Conservation (phyloP, 352 stramenopile genomes). For the Pythium guiyangense region DNA sequence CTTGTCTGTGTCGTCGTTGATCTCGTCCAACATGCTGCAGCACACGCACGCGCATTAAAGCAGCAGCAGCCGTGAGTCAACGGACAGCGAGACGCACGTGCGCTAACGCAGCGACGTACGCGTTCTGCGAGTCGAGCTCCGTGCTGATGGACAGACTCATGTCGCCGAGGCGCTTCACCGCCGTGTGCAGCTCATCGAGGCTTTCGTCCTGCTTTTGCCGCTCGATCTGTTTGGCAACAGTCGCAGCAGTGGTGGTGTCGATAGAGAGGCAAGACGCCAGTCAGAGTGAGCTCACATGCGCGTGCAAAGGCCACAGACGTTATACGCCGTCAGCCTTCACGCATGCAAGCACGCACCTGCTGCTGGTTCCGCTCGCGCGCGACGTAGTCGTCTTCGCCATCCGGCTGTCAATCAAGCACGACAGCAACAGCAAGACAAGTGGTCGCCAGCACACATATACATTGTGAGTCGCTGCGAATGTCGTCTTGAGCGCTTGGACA, state of each 20-base stretch:
- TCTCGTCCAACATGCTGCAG: conserved; percentile 77
- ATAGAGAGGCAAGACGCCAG: too few species aligned
- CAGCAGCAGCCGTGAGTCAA: not conserved
- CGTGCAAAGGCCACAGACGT: too few species aligned
- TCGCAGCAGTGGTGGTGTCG: not conserved
- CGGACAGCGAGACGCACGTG: too few species aligned
- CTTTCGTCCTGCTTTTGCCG: conserved; percentile 83
- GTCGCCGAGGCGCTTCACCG: conserved; percentile 75
- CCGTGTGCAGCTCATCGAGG: conserved; percentile 69
- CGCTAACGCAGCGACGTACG: conserved; percentile 23
- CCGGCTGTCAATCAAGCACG: conserved; percentile 21
- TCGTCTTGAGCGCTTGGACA: not conserved
- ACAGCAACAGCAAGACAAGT: too few species aligned
- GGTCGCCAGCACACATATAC: not conserved
- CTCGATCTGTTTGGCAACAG: conserved; percentile 32
- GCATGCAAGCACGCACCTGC: conserved; percentile 19
- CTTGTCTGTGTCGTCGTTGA: conserved; percentile 82
- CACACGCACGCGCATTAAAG: not conserved
- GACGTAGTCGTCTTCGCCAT: conserved; percentile 62
- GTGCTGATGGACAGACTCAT: conserved; percentile 85
- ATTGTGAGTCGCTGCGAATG: not conserved
- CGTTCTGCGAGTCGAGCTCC: conserved; percentile 79
- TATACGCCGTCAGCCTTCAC: too few species aligned
- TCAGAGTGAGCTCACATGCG: not conserved
- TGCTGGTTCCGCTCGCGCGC: conserved; percentile 42